Conservation (phyloP, 2,329 filamentous ascomycete species). For the Trichophyton rubrum region DNA sequence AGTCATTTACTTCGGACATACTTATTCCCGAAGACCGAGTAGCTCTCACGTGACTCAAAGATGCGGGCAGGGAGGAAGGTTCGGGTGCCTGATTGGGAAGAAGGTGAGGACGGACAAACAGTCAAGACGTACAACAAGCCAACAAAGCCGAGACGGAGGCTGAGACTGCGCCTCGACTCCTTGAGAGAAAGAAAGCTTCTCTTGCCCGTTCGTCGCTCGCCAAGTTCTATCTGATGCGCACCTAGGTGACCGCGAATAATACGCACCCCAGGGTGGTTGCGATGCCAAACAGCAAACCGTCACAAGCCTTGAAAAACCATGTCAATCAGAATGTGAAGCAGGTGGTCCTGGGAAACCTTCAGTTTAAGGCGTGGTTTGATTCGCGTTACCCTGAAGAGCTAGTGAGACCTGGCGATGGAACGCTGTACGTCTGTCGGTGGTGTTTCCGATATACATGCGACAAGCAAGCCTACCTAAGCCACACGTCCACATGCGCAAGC, state of each 20-base stretch:
- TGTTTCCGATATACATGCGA: conserved; percentile 79
- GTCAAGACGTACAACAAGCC: neutral
- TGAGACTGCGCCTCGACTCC: neutral
- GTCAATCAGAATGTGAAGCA: conserved; percentile 69
- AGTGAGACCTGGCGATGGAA: conserved; percentile 37
- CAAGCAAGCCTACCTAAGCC: conserved; percentile 25
- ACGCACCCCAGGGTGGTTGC: neutral
- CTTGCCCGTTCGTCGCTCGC: neutral
- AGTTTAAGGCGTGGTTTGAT: conserved; percentile 84
- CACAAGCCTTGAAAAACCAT: conserved; percentile 20
- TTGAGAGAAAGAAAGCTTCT: neutral
- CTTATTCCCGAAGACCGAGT: neutral
- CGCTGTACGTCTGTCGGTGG: conserved; percentile 75
- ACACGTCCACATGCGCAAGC: conserved; percentile 41
- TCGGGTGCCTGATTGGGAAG: neutral
- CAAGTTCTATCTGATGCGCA: neutral
- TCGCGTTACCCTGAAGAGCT: conserved; percentile 74
- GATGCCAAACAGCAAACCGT: conserved; percentile 8
- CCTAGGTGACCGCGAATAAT: conserved; percentile 11
- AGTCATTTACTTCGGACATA: neutral
- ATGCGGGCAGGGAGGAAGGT: neutral
- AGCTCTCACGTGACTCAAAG: neutral
- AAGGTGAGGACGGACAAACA: neutral
- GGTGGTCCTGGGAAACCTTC: conserved; percentile 70
- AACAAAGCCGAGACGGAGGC: neutral